These are phyloP conservation scores for Mortierella sp. DNA, from an alignment of 371 early-diverging fungal species.

Conservation along the genomic window DNA sequence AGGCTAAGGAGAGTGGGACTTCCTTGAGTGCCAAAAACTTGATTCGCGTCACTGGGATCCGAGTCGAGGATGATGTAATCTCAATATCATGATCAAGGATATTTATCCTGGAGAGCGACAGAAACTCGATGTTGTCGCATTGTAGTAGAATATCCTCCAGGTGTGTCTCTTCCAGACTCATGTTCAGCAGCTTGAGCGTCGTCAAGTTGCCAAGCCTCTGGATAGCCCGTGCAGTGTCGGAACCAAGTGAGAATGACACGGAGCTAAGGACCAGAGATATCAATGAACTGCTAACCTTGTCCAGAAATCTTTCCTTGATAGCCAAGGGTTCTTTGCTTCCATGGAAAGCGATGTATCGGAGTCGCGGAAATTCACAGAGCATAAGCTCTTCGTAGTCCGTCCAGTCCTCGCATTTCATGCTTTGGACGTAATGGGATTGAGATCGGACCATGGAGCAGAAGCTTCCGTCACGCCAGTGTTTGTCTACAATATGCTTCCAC, in stretches of 20 bases:
- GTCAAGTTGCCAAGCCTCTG: conserved; percentile 20
- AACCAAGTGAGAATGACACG: conserved; percentile 1
- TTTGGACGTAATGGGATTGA: conserved; percentile 34
- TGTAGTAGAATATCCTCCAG: conserved; percentile 16
- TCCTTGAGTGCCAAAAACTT: conserved; percentile 39
- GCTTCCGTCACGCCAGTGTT: conserved; percentile 35
- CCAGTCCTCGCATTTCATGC: conserved; percentile 39
- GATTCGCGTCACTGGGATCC: conserved; percentile 10
- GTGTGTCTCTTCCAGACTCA: conserved; percentile 2
- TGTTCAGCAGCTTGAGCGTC: conserved; percentile 30
- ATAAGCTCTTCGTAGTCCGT: conserved; percentile 43
- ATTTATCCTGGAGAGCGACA: conserved; percentile 30
- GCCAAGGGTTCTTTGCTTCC: conserved; percentile 28
- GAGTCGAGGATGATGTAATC: neutral
- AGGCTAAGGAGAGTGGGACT: conserved; percentile 1
- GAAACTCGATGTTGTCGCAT: conserved; percentile 33
- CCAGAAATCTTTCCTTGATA: conserved; percentile 23
- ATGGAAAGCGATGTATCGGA: conserved; percentile 23
- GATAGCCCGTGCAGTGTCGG: conserved; percentile 13
- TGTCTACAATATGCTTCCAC: conserved; percentile 48
- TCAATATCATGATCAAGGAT: neutral
- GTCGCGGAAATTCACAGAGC: conserved; percentile 30
- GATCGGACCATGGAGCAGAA: conserved; percentile 26
- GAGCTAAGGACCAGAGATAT: conserved; percentile 30
- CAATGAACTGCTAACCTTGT: conserved; percentile 17